Conservation (phyloP, 1,139 yeast genomes). For the Kodamaea fungicola region DNA sequence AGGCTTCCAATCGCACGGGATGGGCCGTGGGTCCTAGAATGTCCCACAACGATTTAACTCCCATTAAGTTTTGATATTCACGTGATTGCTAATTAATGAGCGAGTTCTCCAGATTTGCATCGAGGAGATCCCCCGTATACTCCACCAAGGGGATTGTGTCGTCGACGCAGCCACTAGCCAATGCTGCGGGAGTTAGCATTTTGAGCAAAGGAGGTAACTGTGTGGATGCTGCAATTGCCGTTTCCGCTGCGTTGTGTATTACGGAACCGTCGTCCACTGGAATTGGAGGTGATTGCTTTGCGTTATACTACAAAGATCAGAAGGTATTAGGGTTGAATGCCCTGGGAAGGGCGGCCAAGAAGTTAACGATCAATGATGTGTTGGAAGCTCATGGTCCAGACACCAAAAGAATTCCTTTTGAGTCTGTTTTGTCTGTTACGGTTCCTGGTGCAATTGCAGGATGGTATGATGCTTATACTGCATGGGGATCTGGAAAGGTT, state of each 20-base stretch:
- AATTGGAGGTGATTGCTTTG: slow-evolving; percentile 80
- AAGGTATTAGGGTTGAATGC: slow-evolving; percentile 71
- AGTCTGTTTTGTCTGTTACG: slow-evolving; percentile 59
- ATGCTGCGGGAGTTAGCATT: slow-evolving; percentile 67
- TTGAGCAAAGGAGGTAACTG: slow-evolving; percentile 75
- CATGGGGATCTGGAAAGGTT: slow-evolving; percentile 74
- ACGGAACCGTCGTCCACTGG: slow-evolving; percentile 80
- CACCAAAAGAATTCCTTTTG: slow-evolving; percentile 36
- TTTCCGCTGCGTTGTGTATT: slow-evolving; percentile 69
- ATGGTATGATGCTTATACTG: slow-evolving; percentile 64
- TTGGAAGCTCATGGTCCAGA: slow-evolving; percentile 42
- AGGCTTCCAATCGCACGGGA: slow-evolving; percentile 85
- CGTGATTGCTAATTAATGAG: slow-evolving; percentile 4
- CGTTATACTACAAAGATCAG: slow-evolving; percentile 35
- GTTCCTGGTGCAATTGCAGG: slow-evolving; percentile 81
- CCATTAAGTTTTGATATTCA: slow-evolving; percentile 51
- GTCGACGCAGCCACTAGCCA: slow-evolving; percentile 74
- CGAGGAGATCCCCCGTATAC: slow-evolving; percentile 75
- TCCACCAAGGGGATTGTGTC: slow-evolving; percentile 74
- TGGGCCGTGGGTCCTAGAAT: slow-evolving; percentile 85
- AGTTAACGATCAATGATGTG: slow-evolving; percentile 48
- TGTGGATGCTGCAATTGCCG: slow-evolving; percentile 78
- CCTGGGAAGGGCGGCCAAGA: slow-evolving; percentile 66
- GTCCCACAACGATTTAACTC: slow-evolving; percentile 95
- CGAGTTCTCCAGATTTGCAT: slow-evolving; percentile 32